A percentile compares a stretch with the other conserved stretches of the same genome.
phyloP scores from a whole-genome alignment of 306 rosid genomes.

The Rosa lucieae region DNA sequence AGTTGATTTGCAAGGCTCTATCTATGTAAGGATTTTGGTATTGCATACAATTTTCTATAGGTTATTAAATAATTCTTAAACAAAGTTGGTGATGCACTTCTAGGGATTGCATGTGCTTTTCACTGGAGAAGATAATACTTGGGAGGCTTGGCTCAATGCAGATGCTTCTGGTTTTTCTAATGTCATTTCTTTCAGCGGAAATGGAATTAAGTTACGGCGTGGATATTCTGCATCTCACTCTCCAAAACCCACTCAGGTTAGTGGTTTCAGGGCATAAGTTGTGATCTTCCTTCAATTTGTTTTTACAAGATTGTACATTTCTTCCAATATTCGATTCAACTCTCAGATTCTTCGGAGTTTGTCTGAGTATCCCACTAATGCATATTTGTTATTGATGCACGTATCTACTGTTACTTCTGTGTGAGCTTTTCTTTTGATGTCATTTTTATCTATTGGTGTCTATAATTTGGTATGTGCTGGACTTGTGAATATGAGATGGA shows the following conservation, averaged over 20 bases:
- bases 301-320: background rate
- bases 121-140: slow-evolving; percentile 87
- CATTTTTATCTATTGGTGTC: background rate
- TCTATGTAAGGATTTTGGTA: slow-evolving; percentile 57
- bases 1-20: slow-evolving; percentile 88
- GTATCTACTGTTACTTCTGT: background rate
- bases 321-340: background rate
- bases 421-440: background rate
- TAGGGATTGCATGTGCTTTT: slow-evolving; percentile 96
- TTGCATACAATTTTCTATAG: slow-evolving; percentile 10
- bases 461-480: slow-evolving; percentile 2
- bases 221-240: slow-evolving; percentile 87
- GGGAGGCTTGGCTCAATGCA: slow-evolving; percentile 97
- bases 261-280: slow-evolving; percentile 5
- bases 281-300: background rate
- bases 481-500: background rate
- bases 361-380: background rate
- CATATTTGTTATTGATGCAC: background rate
- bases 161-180: slow-evolving; percentile 87
- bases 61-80: slow-evolving; percentile 22
- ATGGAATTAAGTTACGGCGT: slow-evolving; percentile 85
- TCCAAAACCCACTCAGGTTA: slow-evolving; percentile 76
- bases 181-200: slow-evolving; percentile 57
- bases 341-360: background rate
- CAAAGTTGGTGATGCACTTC: slow-evolving; percentile 36